Percentiles rank a stretch among this genome's conserved stretches.
These are phyloP conservation scores for Linnemannia elongata DNA, from an alignment of 192 early-diverging fungal species.

Conservation along the genomic window DNA sequence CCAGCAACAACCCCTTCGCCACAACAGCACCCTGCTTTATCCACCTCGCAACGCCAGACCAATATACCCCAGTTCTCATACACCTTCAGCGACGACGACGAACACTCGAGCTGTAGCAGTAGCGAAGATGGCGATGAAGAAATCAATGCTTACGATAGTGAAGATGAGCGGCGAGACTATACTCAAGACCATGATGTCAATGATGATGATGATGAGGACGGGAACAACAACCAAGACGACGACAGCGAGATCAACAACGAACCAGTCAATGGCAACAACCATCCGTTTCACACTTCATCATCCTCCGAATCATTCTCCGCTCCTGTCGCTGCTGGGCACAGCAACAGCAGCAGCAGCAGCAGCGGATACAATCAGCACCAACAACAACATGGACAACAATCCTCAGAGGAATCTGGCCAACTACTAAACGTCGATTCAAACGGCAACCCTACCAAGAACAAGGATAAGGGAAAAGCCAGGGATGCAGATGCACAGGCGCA, in stretches of 20 bases:
- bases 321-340: background rate
- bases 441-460: background rate
- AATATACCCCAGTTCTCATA: constrained; percentile 40
- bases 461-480: constrained; percentile 28
- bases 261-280: background rate
- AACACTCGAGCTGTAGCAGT: background rate
- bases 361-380: background rate
- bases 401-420: constrained; percentile 16
- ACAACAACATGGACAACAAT: background rate
- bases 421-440: background rate
- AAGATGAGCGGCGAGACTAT: constrained; percentile 27
- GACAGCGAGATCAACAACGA: background rate
- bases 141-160: constrained; percentile 19
- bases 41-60: constrained; percentile 11
- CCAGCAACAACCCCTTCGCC: background rate
- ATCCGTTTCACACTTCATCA: background rate
- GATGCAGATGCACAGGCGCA: background rate
- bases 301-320: constrained; percentile 43
- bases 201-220: background rate
- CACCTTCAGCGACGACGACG: constrained; percentile 34
- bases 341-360: background rate
- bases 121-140: constrained; percentile 9
- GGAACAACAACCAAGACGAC: background rate
- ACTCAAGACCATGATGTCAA: constrained; percentile 24
- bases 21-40: background rate